Conservation (phyloP, 345 rosid species). For the Eucalyptus tenuipes region DNA sequence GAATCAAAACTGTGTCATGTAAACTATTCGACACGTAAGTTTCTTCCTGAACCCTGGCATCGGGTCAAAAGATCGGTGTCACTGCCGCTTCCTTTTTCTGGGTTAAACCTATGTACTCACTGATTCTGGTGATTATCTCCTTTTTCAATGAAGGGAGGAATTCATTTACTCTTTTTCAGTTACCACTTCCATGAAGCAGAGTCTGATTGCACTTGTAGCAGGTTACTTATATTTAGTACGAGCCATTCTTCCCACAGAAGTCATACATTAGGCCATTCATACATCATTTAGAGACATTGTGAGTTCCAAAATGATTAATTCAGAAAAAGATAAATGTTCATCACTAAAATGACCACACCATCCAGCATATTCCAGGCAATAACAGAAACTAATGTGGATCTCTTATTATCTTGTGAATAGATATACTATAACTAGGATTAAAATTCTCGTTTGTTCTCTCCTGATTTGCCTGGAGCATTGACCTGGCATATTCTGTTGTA, state of each 20-base stretch:
- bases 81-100: neutral
- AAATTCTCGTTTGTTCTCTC: neutral
- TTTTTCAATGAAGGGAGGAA: neutral
- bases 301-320: neutral
- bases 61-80: neutral
- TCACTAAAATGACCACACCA: neutral
- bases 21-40: accelerated
- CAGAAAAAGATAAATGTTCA: neutral
- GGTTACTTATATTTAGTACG: neutral
- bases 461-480: neutral
- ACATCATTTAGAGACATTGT: neutral
- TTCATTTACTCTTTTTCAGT: neutral
- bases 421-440: neutral
- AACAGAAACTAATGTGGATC: neutral
- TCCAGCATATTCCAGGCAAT: neutral
- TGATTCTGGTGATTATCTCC: neutral
- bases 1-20: neutral
- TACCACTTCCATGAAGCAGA: neutral
- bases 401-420: neutral
- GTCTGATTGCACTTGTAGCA: neutral
- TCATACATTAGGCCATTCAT: neutral
- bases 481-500: neutral
- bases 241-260: neutral
- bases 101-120: neutral
- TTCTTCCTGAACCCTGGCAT: neutral